Percentiles rank a stretch among this genome's conserved stretches.
Evolutionary conservation across 306 rosid genomes (phyloP).

Genomic region (Biancaea sappan): DNA sequence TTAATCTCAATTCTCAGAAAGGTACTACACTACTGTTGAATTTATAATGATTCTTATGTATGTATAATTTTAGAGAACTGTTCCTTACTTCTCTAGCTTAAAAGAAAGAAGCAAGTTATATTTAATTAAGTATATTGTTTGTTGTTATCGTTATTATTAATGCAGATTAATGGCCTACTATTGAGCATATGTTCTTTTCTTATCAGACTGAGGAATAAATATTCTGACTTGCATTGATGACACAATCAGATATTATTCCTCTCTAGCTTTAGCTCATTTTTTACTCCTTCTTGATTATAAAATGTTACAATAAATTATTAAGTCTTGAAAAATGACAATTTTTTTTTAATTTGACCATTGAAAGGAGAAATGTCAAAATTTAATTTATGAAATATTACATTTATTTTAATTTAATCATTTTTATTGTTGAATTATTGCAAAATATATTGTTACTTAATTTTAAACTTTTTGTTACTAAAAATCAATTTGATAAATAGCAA

Average conservation of each 20-base stretch:
- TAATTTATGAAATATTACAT: no score
- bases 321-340: no score
- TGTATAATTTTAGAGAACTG: neutral
- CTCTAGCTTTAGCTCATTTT: conserved; percentile 4
- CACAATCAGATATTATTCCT: conserved; percentile 41
- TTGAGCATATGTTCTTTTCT: conserved; percentile 59
- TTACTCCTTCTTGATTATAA: neutral
- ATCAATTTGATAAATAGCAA: no score
- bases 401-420: no score
- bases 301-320: no score
- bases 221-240: conserved; percentile 24
- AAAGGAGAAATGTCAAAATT: no score
- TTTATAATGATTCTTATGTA: neutral
- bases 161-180: no score
- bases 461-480: no score
- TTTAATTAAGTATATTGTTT: conserved; percentile 12
- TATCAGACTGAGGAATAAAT: conserved; percentile 39
- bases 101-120: neutral
- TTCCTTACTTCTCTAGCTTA: conserved; percentile 20
- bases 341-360: no score
- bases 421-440: no score
- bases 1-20: neutral
- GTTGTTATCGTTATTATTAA: no score
- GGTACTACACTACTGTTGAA: neutral
- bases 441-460: no score